A percentile compares a stretch with the other conserved stretches of the same genome.
Evolutionary conservation across 805 yeast genomes (phyloP).

Genomic region (Pichia pseudocactophila): DNA sequence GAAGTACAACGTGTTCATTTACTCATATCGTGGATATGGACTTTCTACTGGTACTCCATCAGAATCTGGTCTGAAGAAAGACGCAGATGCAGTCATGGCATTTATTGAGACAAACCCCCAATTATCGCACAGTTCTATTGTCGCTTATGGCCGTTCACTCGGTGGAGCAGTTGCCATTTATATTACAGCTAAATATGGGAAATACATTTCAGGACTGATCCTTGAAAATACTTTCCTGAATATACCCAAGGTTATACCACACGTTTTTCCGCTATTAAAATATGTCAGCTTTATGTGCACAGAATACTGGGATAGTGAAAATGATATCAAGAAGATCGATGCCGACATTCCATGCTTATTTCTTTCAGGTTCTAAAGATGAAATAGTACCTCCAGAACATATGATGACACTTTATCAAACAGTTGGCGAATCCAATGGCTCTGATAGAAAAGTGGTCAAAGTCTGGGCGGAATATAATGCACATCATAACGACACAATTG

Average conservation of each 20-base stretch:
- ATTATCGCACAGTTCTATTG: conserved; percentile 42
- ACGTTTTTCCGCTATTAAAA: conserved; percentile 59
- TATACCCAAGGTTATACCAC: conserved; percentile 62
- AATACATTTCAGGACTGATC: conserved; percentile 45
- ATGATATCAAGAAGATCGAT: conserved; percentile 42
- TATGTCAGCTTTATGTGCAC: conserved; percentile 48
- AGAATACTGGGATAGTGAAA: conserved; percentile 77
- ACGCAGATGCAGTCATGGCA: conserved; percentile 64
- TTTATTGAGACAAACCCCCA: conserved; percentile 47
- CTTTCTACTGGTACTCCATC: conserved; percentile 64
- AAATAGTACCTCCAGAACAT: conserved; percentile 84
- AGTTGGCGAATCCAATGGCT: conserved; percentile 17
- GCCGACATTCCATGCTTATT: conserved; percentile 56
- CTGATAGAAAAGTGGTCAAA: conserved; percentile 45
- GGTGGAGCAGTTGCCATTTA: conserved; percentile 95
- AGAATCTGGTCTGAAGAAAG: conserved; percentile 73
- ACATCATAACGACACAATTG: conserved; percentile 76
- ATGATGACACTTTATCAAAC: conserved; percentile 46
- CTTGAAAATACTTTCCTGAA: conserved; percentile 83
- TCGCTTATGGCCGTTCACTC: conserved; percentile 79
- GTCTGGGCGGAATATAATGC: conserved; percentile 48
- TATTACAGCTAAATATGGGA: conserved; percentile 53
- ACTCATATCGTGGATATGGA: conserved; percentile 91
- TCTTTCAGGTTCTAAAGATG: conserved; percentile 70
- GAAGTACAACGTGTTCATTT: conserved; percentile 70